Evolutionary conservation across 352 stramenopile genomes (phyloP).

Genomic region (Elongisporangium undulatum): DNA sequence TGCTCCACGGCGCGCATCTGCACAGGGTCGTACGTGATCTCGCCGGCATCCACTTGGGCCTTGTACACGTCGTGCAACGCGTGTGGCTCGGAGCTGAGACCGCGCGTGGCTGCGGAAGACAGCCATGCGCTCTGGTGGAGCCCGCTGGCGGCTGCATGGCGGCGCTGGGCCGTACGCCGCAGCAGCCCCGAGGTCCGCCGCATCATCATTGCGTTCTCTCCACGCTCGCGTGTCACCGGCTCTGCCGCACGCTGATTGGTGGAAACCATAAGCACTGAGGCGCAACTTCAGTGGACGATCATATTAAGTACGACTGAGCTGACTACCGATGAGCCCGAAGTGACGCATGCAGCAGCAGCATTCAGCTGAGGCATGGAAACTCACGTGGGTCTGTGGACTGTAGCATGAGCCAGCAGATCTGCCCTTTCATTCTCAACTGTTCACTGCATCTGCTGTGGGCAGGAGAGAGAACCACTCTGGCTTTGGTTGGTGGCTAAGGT

Average conservation of each 20-base stretch:
- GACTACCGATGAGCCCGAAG: background rate
- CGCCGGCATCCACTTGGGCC: conserved; percentile 36
- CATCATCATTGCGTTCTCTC: background rate
- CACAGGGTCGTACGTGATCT: conserved; percentile 67
- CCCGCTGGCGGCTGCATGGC: background rate
- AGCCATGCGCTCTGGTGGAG: conserved; percentile 2
- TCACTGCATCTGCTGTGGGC: too few relatives aligned
- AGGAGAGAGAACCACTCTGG: too few relatives aligned
- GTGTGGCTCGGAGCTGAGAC: conserved; percentile 2
- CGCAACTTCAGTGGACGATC: background rate
- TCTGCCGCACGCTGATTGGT: background rate
- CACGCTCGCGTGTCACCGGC: background rate
- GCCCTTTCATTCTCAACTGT: too few relatives aligned
- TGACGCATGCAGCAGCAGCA: too few relatives aligned
- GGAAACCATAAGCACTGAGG: background rate
- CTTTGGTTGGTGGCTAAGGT: background rate
- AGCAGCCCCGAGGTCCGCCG: background rate
- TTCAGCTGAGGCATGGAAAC: too few relatives aligned
- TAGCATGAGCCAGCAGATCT: too few relatives aligned
- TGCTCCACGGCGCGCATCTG: conserved; percentile 63
- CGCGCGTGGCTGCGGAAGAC: background rate
- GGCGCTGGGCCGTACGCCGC: background rate
- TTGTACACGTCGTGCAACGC: conserved; percentile 55
- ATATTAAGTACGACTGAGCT: background rate
- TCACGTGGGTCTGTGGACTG: too few relatives aligned